Base-by-base conservation (phyloP, 768 basidiomycete species). In the Fomitopsis serialis region DNA sequence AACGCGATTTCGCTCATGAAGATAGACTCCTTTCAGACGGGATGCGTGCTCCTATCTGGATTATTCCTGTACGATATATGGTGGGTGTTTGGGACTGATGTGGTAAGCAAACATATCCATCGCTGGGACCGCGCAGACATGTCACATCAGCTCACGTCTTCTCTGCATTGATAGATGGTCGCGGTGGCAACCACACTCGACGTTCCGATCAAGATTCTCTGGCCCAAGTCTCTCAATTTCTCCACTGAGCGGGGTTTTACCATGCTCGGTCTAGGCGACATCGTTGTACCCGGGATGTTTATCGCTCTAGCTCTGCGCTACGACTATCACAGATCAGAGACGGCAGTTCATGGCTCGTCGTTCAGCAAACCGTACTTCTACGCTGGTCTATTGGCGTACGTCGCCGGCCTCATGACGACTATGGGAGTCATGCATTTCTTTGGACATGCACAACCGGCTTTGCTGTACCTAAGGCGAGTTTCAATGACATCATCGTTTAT, bases 41-140 rank as follows among this genome's bases (percentile, higher is more conserved):
- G 93, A 7, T 78, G 78, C 37, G 81, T 92, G 55, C 77, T 98
- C 2, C 75, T 99, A 5, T 78, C 79, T 2, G 93, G 91, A 4
- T 73, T 99, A 22, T 92, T 98, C 71, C 44, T 97, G 40, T 98
- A 98, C 65, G 96, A 98, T 66, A 81, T 97, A 37, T 96, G 86
- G 80, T 97, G 91, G 91, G 92, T 95, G 2, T 95, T 94, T 66
- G 89, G 89, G 19, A 89, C 88, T 0, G 79, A 84, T 62, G 89
- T 92, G 69, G 89, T 89, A 67, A 66, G 87, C 74, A 47, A 42
- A 42, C 17, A 25, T 29, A 17, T 25, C 6, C n/a, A n/a, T n/a
- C n/a, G n/a, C 34, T 19, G 19, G 54, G 5, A 24, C n/a, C 13
- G 43, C 32, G 6, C 29, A 32, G 29, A 32, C 29, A 32, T 32